Evolutionary conservation across 2,329 filamentous ascomycete species (phyloP).

Genomic region (Trichoderma koningiopsis): DNA sequence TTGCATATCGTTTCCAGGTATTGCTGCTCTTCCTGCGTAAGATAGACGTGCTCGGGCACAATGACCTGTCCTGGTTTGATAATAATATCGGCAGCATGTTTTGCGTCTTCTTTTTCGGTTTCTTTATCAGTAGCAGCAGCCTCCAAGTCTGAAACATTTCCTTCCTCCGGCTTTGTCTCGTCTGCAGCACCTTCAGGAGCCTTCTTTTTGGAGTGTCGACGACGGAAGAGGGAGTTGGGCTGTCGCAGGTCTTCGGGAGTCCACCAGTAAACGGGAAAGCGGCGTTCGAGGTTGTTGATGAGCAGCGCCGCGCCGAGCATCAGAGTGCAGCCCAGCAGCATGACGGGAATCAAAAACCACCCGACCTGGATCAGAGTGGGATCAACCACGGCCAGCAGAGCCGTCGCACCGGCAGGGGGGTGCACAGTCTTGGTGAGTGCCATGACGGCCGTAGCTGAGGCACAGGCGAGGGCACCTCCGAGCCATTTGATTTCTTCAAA

Average conservation of each 20-base stretch:
- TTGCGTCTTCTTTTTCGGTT: slow-evolving; percentile 27
- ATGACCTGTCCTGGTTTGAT: slow-evolving; percentile 40
- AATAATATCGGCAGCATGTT: slow-evolving; percentile 37
- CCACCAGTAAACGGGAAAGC: slow-evolving; percentile 74
- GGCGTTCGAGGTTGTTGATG: slow-evolving; percentile 69
- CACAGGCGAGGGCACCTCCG: slow-evolving; percentile 66
- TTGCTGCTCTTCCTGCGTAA: slow-evolving; percentile 43
- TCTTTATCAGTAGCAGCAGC: slow-evolving; percentile 22
- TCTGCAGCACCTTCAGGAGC: neutral
- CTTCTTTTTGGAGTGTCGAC: slow-evolving; percentile 17
- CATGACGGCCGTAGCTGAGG: slow-evolving; percentile 65
- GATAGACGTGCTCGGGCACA: slow-evolving; percentile 40
- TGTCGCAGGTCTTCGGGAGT: slow-evolving; percentile 44
- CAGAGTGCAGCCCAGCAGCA: slow-evolving; percentile 60
- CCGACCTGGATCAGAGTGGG: slow-evolving; percentile 57
- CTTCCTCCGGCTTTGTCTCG: slow-evolving; percentile 19
- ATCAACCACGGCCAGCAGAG: slow-evolving; percentile 66
- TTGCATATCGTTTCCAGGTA: slow-evolving; percentile 42
- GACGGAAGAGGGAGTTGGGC: slow-evolving; percentile 20
- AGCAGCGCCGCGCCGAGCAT: slow-evolving; percentile 66
- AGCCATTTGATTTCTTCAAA: slow-evolving; percentile 61
- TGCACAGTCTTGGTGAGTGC: slow-evolving; percentile 71
- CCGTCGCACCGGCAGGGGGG: slow-evolving; percentile 74
- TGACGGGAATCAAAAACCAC: slow-evolving; percentile 68
- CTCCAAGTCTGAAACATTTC: slow-evolving; percentile 26